These are phyloP conservation scores for Suhomyces bribrorum DNA, from an alignment of 1,139 yeast species.

Conservation along the genomic window DNA sequence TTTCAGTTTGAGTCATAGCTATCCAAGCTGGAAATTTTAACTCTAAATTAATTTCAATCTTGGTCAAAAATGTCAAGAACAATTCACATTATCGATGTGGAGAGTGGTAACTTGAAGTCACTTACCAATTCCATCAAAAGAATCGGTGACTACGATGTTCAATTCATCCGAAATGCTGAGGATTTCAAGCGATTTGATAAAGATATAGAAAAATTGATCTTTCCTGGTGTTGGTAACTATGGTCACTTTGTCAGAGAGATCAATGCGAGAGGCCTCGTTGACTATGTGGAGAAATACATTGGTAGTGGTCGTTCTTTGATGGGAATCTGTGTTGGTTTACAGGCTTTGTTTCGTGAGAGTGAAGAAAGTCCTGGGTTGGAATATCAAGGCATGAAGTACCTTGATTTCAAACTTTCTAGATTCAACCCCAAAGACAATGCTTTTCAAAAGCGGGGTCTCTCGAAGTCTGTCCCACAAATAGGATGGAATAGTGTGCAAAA, in stretches of 20 bases:
- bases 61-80: slow-evolving; percentile 4
- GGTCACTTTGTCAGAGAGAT: slow-evolving; percentile 87
- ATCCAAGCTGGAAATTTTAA: too few species aligned
- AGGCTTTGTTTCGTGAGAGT: slow-evolving; percentile 72
- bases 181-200: slow-evolving; percentile 40
- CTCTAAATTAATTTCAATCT: too few species aligned
- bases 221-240: slow-evolving; percentile 96
- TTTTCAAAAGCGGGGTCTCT: slow-evolving; percentile 21
- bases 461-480: slow-evolving; percentile 88
- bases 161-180: slow-evolving; percentile 44
- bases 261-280: slow-evolving; percentile 58
- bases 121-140: slow-evolving; percentile 80
- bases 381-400: slow-evolving; percentile 55
- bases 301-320: slow-evolving; percentile 75
- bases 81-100: slow-evolving; percentile 88
- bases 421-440: slow-evolving; percentile 53
- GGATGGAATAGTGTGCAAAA: slow-evolving; percentile 75
- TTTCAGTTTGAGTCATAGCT: slow-evolving; percentile 3
- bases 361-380: slow-evolving; percentile 63
- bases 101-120: slow-evolving; percentile 91
- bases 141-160: slow-evolving; percentile 64
- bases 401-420: slow-evolving; percentile 55
- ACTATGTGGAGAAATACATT: slow-evolving; percentile 66
- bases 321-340: slow-evolving; percentile 98
- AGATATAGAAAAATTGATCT: slow-evolving; percentile 57